Percentiles rank a stretch among this genome's conserved stretches.
Conservation (phyloP, 2,329 filamentous ascomycete genomes). For the Plectosphaerella cucumerina region DNA sequence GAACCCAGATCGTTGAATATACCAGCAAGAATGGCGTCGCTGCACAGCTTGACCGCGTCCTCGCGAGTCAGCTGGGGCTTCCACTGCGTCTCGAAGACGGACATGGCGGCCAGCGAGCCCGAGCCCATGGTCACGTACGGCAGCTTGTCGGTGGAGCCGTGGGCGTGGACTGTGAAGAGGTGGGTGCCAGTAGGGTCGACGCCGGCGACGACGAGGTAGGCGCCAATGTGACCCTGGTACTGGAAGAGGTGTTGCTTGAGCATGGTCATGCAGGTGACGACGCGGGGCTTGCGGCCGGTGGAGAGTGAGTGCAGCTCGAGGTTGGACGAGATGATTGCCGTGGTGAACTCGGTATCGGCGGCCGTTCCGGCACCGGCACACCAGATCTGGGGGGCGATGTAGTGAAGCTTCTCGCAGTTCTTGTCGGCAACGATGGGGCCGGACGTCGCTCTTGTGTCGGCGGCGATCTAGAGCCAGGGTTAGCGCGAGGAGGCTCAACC, state of each 20-base stretch:
- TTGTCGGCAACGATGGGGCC: constrained; percentile 99
- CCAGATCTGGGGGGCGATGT: constrained; percentile 98
- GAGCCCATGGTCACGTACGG: constrained; percentile 99
- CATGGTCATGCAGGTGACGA: constrained; percentile 99
- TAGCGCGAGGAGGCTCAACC: constrained; percentile 1
- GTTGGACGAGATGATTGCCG: constrained; percentile 95
- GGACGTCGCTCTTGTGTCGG: constrained; percentile 94
- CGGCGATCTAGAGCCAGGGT: constrained; percentile 69
- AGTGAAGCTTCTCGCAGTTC: constrained; percentile 99
- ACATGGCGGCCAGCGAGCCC: constrained; percentile 94
- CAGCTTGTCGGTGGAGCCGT: constrained; percentile 97
- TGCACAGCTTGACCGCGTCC: constrained; percentile 76
- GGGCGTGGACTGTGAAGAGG: constrained; percentile 96
- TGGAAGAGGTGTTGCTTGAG: constrained; percentile 99
- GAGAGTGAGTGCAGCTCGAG: constrained; percentile 96
- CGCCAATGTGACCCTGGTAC: constrained; percentile 96
- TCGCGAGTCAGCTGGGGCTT: constrained; percentile 71
- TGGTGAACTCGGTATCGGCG: constrained; percentile 98
- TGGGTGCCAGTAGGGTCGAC: constrained; percentile 94
- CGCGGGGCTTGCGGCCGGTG: constrained; percentile 92
- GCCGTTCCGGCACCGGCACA: constrained; percentile 97
- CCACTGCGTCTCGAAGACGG: constrained; percentile 96
- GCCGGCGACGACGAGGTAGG: constrained; percentile 94
- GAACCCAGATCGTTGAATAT: constrained; percentile 98
- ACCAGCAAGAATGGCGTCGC: constrained; percentile 89